Conservation (phyloP, 1,139 yeast species). For the Suhomyces kunorum region DNA sequence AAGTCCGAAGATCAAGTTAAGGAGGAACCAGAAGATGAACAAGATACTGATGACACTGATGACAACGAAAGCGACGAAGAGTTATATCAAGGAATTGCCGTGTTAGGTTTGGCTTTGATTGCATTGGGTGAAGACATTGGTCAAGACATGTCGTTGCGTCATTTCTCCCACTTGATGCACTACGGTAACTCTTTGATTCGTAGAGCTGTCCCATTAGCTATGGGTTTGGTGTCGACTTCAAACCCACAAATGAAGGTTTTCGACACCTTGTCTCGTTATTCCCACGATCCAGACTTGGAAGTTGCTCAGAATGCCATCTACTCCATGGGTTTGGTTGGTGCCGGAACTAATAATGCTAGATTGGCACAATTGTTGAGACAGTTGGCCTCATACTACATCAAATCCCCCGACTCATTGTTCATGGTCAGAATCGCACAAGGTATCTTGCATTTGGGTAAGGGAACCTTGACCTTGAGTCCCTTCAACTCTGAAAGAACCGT, state of each 20-base stretch:
- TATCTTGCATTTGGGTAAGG: slow-evolving; percentile 91
- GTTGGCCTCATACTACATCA: slow-evolving; percentile 87
- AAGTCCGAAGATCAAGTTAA: slow-evolving; percentile 26
- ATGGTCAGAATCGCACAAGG: slow-evolving; percentile 97
- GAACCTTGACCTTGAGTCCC: slow-evolving; percentile 87
- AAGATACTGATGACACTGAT: slow-evolving; percentile 29
- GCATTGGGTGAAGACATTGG: slow-evolving; percentile 99
- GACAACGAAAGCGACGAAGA: slow-evolving; percentile 54
- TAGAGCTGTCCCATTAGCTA: slow-evolving; percentile 95
- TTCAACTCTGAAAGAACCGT: slow-evolving; percentile 88
- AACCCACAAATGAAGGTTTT: slow-evolving; percentile 97
- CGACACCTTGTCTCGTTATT: slow-evolving; percentile 92
- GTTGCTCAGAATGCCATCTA: slow-evolving; percentile 95
- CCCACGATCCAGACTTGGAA: slow-evolving; percentile 93
- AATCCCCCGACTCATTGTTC: slow-evolving; percentile 88
- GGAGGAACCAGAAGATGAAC: slow-evolving; percentile 25
- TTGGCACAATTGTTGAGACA: slow-evolving; percentile 93
- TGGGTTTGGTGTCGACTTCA: slow-evolving; percentile 92
- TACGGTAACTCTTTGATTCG: slow-evolving; percentile 91
- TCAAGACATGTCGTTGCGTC: slow-evolving; percentile 95
- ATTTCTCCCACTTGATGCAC: slow-evolving; percentile 96
- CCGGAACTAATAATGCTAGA: slow-evolving; percentile 98
- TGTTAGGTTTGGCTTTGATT: slow-evolving; percentile 88
- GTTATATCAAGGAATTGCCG: slow-evolving; percentile 84
- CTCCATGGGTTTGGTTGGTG: slow-evolving; percentile 97